Conservation (phyloP, 306 rosid genomes). For the Biancaea sappan region DNA sequence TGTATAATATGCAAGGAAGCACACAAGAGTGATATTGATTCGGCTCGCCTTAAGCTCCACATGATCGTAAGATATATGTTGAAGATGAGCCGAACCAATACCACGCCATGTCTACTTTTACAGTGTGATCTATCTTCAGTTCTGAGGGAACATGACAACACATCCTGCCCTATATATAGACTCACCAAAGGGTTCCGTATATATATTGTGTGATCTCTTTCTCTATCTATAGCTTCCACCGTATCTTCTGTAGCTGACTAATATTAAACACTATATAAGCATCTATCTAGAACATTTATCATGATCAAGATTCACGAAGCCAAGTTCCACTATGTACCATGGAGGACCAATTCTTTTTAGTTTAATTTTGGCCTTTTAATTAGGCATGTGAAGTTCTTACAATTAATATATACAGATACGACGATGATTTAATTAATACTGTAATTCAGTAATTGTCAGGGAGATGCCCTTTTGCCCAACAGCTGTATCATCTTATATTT, state of each 20-base stretch:
- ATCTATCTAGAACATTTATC: conserved; percentile 48
- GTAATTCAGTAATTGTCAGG: background rate
- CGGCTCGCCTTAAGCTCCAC: conserved; percentile 55
- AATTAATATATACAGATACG: background rate
- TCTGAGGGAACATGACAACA: conserved; percentile 18
- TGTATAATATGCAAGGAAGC: conserved; percentile 41
- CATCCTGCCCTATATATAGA: conserved; percentile 36
- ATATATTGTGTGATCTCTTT: too few species aligned
- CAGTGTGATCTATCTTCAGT: conserved; percentile 34
- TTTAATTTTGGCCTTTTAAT: background rate
- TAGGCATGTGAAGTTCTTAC: conserved; percentile 18
- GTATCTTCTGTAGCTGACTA: too few species aligned
- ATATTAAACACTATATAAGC: conserved; percentile 14
- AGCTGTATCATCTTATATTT: conserved; percentile 10
- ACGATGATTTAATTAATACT: background rate
- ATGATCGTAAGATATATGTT: background rate
- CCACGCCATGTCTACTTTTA: conserved; percentile 68
- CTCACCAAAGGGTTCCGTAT: conserved; percentile 2
- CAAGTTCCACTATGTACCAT: conserved; percentile 38
- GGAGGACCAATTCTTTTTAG: conserved; percentile 37
- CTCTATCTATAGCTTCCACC: background rate
- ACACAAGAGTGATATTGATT: conserved; percentile 84
- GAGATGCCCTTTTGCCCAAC: conserved; percentile 29
- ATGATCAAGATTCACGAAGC: conserved; percentile 32
- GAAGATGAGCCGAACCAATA: conserved; percentile 63